These are phyloP conservation scores for Scheffersomyces spartinae DNA, from an alignment of 805 yeast species.

Conservation along the genomic window DNA sequence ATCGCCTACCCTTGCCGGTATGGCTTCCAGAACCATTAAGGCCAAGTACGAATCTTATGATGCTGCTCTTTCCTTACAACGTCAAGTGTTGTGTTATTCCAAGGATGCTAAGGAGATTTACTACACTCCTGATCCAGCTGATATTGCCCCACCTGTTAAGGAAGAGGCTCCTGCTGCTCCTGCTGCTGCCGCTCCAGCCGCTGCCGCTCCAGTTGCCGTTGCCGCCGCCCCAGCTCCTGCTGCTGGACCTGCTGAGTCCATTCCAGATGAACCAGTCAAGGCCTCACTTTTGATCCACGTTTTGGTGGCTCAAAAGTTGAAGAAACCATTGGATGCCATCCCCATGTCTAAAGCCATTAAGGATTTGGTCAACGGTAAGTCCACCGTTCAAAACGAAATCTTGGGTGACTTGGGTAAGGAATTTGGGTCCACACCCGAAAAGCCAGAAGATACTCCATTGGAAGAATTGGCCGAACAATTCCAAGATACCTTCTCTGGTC, in stretches of 20 bases:
- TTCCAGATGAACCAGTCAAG: slow-evolving; percentile 83
- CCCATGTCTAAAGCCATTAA: slow-evolving; percentile 90
- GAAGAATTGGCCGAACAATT: slow-evolving; percentile 91
- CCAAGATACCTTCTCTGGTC: slow-evolving; percentile 83
- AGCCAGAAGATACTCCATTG: slow-evolving; percentile 96
- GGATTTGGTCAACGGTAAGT: slow-evolving; percentile 96
- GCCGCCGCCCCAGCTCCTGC: slow-evolving; percentile 56
- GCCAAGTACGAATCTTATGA: slow-evolving; percentile 96
- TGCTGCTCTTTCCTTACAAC: slow-evolving; percentile 86
- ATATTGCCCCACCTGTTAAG: slow-evolving; percentile 24
- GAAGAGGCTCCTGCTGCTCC: slow-evolving; percentile 20
- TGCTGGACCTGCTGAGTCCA: slow-evolving; percentile 69
- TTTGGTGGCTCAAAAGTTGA: slow-evolving; percentile 89
- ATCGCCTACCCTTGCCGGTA: slow-evolving; percentile 95
- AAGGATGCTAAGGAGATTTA: slow-evolving; percentile 95
- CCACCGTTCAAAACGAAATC: slow-evolving; percentile 97
- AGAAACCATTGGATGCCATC: slow-evolving; percentile 77
- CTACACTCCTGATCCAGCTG: slow-evolving; percentile 78
- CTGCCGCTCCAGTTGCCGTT: slow-evolving; percentile 47
- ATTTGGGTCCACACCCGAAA: slow-evolving; percentile 96
- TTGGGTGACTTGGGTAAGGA: slow-evolving; percentile 98
- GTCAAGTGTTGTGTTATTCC: slow-evolving; percentile 92
- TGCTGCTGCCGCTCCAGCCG: slow-evolving; percentile 40
- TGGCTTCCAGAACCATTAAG: slow-evolving; percentile 94
- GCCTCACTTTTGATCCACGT: slow-evolving; percentile 78